Evolutionary conservation across 257 asterid species (phyloP).

Genomic region (Nyctanthes arbortristis): DNA sequence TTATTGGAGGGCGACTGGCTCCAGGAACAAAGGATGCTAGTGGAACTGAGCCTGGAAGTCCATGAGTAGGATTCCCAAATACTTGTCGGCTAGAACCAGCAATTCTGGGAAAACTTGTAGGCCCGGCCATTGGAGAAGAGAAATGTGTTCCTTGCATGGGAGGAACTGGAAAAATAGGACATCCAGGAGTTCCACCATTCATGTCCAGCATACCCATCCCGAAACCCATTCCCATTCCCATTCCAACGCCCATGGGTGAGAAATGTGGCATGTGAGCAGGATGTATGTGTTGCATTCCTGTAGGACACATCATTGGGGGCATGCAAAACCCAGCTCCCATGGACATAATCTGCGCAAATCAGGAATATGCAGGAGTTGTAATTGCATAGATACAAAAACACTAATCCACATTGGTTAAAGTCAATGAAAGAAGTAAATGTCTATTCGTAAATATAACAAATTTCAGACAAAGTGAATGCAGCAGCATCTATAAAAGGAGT

Average conservation of each 20-base stretch:
- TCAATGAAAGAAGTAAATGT: too few species aligned
- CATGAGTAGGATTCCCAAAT: conserved; percentile 62
- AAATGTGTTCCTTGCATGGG: conserved; percentile 54
- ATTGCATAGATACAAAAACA: conserved; percentile 2
- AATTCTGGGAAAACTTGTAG: conserved; percentile 51
- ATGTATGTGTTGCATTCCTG: conserved; percentile 71
- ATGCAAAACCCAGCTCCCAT: conserved; percentile 89
- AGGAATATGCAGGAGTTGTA: background rate
- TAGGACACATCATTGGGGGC: conserved; percentile 82
- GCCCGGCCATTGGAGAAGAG: conserved; percentile 47
- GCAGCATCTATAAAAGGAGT: too few species aligned
- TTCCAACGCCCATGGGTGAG: conserved; percentile 64
- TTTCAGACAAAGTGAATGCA: too few species aligned
- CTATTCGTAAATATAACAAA: too few species aligned
- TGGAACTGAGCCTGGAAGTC: conserved; percentile 46
- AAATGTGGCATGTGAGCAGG: conserved; percentile 68
- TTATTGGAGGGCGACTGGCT: conserved; percentile 37
- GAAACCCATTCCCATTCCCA: conserved; percentile 58
- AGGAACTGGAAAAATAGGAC: conserved; percentile 55
- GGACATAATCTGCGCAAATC: conserved; percentile 77
- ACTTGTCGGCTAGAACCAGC: conserved; percentile 47
- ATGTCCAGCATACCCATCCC: conserved; percentile 82
- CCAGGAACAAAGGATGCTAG: conserved; percentile 47
- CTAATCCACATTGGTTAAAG: background rate
- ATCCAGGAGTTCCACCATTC: conserved; percentile 56